Percentiles rank a stretch among this genome's conserved stretches.
These are phyloP conservation scores for Vachellia collinsii DNA, from an alignment of 306 rosid species.

Conservation along the genomic window DNA sequence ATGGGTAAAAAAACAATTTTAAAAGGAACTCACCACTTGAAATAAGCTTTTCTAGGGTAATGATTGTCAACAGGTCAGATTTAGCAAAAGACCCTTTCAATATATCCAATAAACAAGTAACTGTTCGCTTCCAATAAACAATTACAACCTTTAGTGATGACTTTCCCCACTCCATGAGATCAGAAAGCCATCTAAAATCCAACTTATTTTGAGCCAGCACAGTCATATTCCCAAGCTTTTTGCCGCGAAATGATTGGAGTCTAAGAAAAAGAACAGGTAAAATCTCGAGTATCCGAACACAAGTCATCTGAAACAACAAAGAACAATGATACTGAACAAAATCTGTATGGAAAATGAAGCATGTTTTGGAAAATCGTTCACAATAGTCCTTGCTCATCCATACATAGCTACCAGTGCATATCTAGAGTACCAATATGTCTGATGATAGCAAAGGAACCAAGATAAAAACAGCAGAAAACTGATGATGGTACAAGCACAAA, in stretches of 20 bases:
- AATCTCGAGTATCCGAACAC: conserved; percentile 92
- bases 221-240: conserved; percentile 44
- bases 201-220: conserved; percentile 41
- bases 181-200: conserved; percentile 77
- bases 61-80: conserved; percentile 51
- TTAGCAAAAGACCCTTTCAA: conserved; percentile 58
- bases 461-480: conserved; percentile 21
- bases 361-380: conserved; percentile 13
- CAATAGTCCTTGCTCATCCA: conserved; percentile 16
- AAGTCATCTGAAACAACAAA: conserved; percentile 83
- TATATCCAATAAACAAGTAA: conserved; percentile 63
- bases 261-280: conserved; percentile 73
- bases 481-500: conserved; percentile 3
- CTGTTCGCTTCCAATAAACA: conserved; percentile 83
- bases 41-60: conserved; percentile 68
- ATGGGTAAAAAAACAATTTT: not conserved
- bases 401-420: conserved; percentile 12
- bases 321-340: conserved; percentile 25
- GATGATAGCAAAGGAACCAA: conserved; percentile 10
- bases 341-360: conserved; percentile 8
- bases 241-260: conserved; percentile 41
- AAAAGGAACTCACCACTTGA: conserved; percentile 59
- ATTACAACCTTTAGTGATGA: conserved; percentile 83
- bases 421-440: not conserved
- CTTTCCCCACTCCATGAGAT: conserved; percentile 91